Evolutionary conservation across 1,284 basidiomycete genomes (phyloP).

Genomic region (Rhodotorula sp.): DNA sequence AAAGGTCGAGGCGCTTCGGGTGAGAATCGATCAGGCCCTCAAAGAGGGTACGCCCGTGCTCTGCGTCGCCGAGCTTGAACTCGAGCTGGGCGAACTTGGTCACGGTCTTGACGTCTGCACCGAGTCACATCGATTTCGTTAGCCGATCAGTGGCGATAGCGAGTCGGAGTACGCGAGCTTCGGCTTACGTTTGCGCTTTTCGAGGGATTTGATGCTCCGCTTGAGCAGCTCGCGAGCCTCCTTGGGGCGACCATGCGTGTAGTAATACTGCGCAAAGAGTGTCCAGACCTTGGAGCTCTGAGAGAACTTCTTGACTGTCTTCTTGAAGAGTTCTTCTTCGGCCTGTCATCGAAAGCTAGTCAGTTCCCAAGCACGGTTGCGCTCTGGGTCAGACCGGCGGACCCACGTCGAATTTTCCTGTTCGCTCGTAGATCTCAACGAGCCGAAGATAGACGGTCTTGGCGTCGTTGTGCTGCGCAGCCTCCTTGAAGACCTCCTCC

Average conservation of each 20-base stretch:
- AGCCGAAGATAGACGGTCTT: conserved; percentile 83
- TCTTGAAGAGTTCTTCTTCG: conserved; percentile 80
- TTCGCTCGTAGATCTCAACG: conserved; percentile 77
- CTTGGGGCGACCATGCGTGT: conserved; percentile 53
- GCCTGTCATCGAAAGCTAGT: conserved; percentile 55
- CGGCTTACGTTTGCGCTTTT: conserved; percentile 79
- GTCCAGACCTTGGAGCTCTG: conserved; percentile 90
- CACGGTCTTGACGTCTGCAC: conserved; percentile 85
- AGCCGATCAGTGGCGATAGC: not conserved
- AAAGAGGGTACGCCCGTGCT: conserved; percentile 92
- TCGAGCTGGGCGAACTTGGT: conserved; percentile 92
- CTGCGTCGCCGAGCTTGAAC: conserved; percentile 89
- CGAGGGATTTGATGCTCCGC: conserved; percentile 84
- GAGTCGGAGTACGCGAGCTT: not conserved
- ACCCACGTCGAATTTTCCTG: conserved; percentile 73
- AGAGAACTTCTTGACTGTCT: conserved; percentile 88
- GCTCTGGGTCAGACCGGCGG: not conserved
- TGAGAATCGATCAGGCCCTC: conserved; percentile 94
- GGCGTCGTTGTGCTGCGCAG: conserved; percentile 83
- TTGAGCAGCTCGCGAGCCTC: conserved; percentile 83
- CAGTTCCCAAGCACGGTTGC: not conserved
- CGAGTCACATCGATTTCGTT: not conserved
- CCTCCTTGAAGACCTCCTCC: conserved; percentile 82
- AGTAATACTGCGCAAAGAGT: conserved; percentile 71
- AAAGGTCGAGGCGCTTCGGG: conserved; percentile 90